Percentiles rank a stretch among this genome's conserved stretches.
Conservation (phyloP, 2,329 filamentous ascomycete genomes). For the Verticillium alfalfae region DNA sequence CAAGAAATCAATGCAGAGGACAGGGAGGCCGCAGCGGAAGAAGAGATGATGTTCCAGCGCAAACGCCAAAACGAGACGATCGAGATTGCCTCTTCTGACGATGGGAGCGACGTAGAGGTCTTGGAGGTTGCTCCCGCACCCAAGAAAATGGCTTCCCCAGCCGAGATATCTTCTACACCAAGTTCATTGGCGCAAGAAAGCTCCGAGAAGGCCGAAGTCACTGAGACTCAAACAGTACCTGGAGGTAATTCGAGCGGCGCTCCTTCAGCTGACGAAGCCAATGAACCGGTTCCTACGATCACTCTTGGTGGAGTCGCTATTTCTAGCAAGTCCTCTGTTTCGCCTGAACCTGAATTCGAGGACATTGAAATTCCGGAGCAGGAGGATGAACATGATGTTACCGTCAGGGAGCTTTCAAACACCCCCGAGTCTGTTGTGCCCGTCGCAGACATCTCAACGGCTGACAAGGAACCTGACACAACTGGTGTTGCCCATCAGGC, state of each 20-base stretch:
- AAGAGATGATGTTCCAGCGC: slow-evolving; percentile 39
- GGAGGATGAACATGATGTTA: slow-evolving; percentile 22
- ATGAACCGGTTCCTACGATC: neutral
- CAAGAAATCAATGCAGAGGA: slow-evolving; percentile 61
- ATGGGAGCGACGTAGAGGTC: slow-evolving; percentile 52
- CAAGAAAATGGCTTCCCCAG: slow-evolving; percentile 12
- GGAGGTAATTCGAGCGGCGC: neutral
- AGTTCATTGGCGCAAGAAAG: neutral
- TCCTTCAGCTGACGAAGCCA: neutral
- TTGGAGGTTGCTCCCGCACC: slow-evolving; percentile 39
- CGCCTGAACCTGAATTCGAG: slow-evolving; percentile 26
- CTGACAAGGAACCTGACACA: slow-evolving; percentile 17
- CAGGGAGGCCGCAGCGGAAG: slow-evolving; percentile 49
- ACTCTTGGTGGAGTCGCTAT: neutral
- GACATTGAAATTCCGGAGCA: slow-evolving; percentile 22
- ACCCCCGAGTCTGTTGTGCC: slow-evolving; percentile 23
- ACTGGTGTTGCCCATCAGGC: slow-evolving; percentile 1
- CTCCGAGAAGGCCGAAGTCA: neutral
- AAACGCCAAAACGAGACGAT: slow-evolving; percentile 47
- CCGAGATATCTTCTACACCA: neutral
- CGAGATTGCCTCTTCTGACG: slow-evolving; percentile 58
- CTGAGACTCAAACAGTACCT: neutral
- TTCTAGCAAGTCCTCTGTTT: neutral
- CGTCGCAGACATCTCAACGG: slow-evolving; percentile 21
- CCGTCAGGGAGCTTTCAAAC: slow-evolving; percentile 13